phyloP scores from a whole-genome alignment of 305 asterid genomes.

The Euphrasia arctica region DNA sequence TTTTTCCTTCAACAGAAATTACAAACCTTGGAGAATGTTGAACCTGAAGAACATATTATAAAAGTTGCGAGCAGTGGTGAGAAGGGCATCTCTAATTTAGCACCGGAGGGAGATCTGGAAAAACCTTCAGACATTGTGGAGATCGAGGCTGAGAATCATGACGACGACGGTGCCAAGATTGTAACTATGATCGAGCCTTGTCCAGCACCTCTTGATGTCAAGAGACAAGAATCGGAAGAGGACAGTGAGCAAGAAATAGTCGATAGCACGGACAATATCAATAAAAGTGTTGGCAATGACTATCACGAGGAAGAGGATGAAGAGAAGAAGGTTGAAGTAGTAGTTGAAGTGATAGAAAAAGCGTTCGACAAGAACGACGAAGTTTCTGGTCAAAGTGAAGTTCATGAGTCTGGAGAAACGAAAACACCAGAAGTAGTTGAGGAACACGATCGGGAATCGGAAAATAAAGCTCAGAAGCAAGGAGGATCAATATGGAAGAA shows the following conservation, averaged over 20 bases:
- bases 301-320: constrained; percentile 29
- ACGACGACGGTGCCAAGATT: constrained; percentile 21
- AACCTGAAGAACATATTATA: constrained; percentile 33
- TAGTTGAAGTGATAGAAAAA: constrained; percentile 20
- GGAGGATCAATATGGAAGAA: constrained; percentile 39
- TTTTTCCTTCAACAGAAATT: background rate
- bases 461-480: constrained; percentile 26
- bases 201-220: constrained; percentile 12
- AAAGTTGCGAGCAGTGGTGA: constrained; percentile 23
- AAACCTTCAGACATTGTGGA: constrained; percentile 17
- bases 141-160: constrained; percentile 29
- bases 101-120: constrained; percentile 30
- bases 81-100: constrained; percentile 22
- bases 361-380: constrained; percentile 23
- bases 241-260: constrained; percentile 4
- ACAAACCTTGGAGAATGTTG: constrained; percentile 1
- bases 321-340: constrained; percentile 30
- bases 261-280: constrained; percentile 13
- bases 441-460: constrained; percentile 29
- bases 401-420: constrained; percentile 28
- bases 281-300: constrained; percentile 28
- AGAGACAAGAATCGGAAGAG: constrained; percentile 29
- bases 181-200: constrained; percentile 27
- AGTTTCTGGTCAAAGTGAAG: constrained; percentile 20
- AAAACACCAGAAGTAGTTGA: constrained; percentile 27